Evolutionary conservation across 345 rosid genomes (phyloP), one percentile per base, ranked within the genome.

Genomic region (Hibiscus tridactylites): DNA sequence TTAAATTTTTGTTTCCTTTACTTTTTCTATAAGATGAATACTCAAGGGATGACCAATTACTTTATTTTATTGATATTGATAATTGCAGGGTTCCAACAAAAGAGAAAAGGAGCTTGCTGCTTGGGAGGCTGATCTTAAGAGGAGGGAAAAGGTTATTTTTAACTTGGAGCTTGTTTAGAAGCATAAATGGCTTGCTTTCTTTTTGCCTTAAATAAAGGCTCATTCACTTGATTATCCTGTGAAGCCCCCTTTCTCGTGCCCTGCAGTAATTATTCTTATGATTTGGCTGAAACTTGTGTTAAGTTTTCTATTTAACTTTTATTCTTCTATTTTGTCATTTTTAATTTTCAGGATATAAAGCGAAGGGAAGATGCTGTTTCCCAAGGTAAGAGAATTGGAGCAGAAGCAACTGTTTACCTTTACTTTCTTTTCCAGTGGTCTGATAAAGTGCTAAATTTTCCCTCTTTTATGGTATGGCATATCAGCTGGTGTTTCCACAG

Each of bases 51-150:
- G 21, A 24, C 77, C 78, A 54, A 54, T 66, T 75, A 68, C 26
- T 80, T 9, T 47, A 29, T 33, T 70, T 0, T 72, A 9, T 17
- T 74, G 78, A 6, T 68, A 49, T 49, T 75, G 35, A 29, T 59
- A 74, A 78, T 8, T 81, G 71, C 71, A 90, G 92, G 96, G 84
- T 71, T 75, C 88, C 59, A 89, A 87, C 75, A 83, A 87, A 71
- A 96, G 87, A 73, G 91, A 77, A 74, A 92, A 82, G 78, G 91
- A 92, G 73, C 91, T 96, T 59, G 85, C 90, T 65, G 76, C 88
- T 2, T 88, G 97, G 98, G 99, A 96, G 83, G 89, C 96, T 12
- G 98, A 96, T 75, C 90, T 96, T 76, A 96, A 86, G 69, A 89
- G 85, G 86, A 91, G 86, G 78, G 96, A 90, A 84, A 85, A 75